These are phyloP conservation scores for Xylaria multiplex DNA, from an alignment of 2,329 filamentous ascomycete genomes.

Conservation along the genomic window DNA sequence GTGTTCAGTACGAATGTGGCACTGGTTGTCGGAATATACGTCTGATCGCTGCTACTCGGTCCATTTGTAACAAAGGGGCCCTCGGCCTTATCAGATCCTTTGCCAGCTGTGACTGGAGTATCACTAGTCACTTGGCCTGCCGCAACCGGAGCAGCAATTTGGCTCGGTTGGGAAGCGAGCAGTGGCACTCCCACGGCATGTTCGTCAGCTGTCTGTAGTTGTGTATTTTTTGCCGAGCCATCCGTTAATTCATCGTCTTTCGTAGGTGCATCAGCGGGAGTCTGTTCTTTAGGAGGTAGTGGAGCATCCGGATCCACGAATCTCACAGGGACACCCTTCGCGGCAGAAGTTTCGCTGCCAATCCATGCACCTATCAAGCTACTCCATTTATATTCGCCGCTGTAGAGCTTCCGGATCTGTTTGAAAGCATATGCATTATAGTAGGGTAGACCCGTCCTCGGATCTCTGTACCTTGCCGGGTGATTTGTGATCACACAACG, in stretches of 20 bases:
- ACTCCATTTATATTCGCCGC: constrained; percentile 85
- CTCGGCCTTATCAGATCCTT: not conserved
- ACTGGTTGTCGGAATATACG: constrained; percentile 28
- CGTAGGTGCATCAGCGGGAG: constrained; percentile 27
- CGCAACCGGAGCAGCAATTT: not conserved
- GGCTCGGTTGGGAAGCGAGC: constrained; percentile 2
- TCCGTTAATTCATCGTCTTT: constrained; percentile 21
- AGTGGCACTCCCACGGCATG: constrained; percentile 1
- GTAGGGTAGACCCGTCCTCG: constrained; percentile 84
- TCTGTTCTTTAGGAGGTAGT: constrained; percentile 44
- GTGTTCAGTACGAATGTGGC: constrained; percentile 28
- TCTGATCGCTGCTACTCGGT: constrained; percentile 10
- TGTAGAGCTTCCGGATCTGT: constrained; percentile 78
- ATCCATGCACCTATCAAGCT: constrained; percentile 83
- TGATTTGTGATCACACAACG: constrained; percentile 86
- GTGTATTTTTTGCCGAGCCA: constrained; percentile 17
- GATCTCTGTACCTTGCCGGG: constrained; percentile 85
- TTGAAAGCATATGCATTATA: constrained; percentile 81
- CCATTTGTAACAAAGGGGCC: not conserved
- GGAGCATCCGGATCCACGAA: constrained; percentile 64
- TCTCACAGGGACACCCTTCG: constrained; percentile 80
- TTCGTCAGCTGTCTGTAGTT: not conserved
- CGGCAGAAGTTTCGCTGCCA: constrained; percentile 71
- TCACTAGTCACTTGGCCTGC: not conserved
- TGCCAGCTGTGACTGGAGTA: constrained; percentile 2